Conservation (phyloP, 179 eudicot genomes). For the Monotropa hypopitys region DNA sequence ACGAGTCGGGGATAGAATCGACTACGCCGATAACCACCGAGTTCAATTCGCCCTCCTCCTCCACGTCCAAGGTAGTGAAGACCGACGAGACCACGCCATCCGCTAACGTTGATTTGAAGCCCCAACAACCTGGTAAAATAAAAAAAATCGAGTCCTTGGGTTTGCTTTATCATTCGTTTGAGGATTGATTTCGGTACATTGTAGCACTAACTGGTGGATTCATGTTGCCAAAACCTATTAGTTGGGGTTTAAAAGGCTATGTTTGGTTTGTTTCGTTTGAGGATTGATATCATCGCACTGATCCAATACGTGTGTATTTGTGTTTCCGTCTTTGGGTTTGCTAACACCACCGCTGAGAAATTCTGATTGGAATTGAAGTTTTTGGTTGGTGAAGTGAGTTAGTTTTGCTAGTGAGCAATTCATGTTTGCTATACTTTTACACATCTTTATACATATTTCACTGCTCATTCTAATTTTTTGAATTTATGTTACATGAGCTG, state of each 20-base stretch:
- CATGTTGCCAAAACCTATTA: too few relatives aligned
- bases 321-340: not conserved
- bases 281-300: not conserved
- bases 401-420: not conserved
- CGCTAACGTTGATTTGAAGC: not conserved
- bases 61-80: constrained; percentile 1
- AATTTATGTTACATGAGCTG: not conserved
- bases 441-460: not conserved
- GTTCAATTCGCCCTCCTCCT: constrained; percentile 5
- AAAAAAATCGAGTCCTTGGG: not conserved
- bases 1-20: constrained; percentile 8
- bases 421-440: not conserved
- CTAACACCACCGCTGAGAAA: not conserved
- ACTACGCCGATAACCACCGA: constrained; percentile 13
- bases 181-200: not conserved
- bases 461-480: not conserved
- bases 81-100: not conserved
- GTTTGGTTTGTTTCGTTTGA: not conserved
- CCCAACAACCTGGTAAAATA: constrained; percentile 25
- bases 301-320: not conserved
- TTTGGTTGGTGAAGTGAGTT: not conserved
- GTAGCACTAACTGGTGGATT: too few relatives aligned
- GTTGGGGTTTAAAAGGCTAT: too few relatives aligned
- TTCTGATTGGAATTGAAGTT: not conserved
- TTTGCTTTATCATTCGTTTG: not conserved